Evolutionary conservation across 1,284 basidiomycete genomes (phyloP).

Genomic region (Apiotrichum veenhuisii): DNA sequence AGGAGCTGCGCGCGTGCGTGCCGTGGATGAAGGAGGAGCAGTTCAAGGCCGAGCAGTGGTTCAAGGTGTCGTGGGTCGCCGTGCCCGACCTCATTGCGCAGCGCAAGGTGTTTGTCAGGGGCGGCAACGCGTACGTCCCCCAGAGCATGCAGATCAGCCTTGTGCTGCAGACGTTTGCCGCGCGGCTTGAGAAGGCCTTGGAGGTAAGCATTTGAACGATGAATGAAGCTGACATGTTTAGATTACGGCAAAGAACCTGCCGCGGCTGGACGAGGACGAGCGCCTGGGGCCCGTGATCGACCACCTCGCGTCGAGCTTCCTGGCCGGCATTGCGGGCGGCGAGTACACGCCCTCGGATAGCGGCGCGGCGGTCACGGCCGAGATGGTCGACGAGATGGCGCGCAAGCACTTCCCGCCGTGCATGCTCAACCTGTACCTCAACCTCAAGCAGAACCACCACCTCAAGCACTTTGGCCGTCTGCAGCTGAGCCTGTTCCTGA

Average conservation of each 20-base stretch:
- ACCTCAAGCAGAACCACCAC: constrained; percentile 72
- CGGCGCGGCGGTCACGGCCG: constrained; percentile 69
- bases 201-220: constrained; percentile 57
- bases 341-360: constrained; percentile 50
- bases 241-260: constrained; percentile 82
- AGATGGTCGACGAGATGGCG: constrained; percentile 88
- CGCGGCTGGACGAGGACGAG: constrained; percentile 92
- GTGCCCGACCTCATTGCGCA: constrained; percentile 89
- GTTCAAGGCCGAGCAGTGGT: constrained; percentile 54
- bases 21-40: constrained; percentile 37
- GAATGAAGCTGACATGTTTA: constrained; percentile 36
- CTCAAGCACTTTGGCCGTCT: constrained; percentile 89
- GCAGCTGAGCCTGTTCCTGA: constrained; percentile 92
- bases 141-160: constrained; percentile 77
- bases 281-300: constrained; percentile 85
- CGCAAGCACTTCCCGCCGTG: constrained; percentile 90
- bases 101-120: constrained; percentile 73
- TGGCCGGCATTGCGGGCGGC: constrained; percentile 67
- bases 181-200: constrained; percentile 69
- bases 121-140: constrained; percentile 88
- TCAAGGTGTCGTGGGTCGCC: constrained; percentile 67
- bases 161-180: constrained; percentile 81
- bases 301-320: constrained; percentile 90
- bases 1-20: constrained; percentile 46
- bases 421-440: constrained; percentile 87